Conservation (phyloP, 352 stramenopile genomes). For the Thraustochytrium striatum region DNA sequence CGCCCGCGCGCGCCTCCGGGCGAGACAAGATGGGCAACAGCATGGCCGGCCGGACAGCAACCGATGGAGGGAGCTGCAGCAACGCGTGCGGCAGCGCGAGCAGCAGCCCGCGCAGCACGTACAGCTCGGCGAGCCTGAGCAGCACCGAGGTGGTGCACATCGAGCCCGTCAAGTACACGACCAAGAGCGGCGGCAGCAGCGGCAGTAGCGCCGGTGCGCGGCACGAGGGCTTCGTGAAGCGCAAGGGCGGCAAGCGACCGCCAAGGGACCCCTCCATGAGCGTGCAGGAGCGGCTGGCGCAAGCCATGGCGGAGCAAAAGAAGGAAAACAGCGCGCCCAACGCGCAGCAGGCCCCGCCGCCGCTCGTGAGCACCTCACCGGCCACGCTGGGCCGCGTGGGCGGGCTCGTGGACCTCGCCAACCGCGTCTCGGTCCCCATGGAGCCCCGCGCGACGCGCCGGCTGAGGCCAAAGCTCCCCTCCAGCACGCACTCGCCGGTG, state of each 20-base stretch:
- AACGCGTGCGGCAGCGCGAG: no score
- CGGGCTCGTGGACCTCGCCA: slow-evolving; percentile 14
- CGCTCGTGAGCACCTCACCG: background rate
- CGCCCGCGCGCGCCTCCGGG: no score
- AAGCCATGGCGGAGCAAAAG: background rate
- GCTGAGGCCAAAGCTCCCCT: background rate
- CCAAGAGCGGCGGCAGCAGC: no score
- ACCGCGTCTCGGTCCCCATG: background rate
- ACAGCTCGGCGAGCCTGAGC: no score
- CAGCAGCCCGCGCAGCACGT: no score
- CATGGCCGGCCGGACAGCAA: no score
- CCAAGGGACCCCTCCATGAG: background rate
- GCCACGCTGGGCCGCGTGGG: background rate
- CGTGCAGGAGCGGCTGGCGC: background rate
- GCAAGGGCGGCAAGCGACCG: slow-evolving; percentile 26
- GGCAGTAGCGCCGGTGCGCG: no score
- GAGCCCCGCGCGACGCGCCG: background rate
- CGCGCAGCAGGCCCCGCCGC: background rate
- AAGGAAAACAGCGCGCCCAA: background rate
- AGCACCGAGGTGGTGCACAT: no score
- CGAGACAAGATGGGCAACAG: no score
- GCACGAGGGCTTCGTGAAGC: no score
- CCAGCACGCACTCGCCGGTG: slow-evolving; percentile 7
- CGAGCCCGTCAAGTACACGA: no score
- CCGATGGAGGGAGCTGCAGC: no score